These are phyloP conservation scores for Ambrosia hybrid DNA, from an alignment of 140 eudicot genomes.

Conservation along the genomic window DNA sequence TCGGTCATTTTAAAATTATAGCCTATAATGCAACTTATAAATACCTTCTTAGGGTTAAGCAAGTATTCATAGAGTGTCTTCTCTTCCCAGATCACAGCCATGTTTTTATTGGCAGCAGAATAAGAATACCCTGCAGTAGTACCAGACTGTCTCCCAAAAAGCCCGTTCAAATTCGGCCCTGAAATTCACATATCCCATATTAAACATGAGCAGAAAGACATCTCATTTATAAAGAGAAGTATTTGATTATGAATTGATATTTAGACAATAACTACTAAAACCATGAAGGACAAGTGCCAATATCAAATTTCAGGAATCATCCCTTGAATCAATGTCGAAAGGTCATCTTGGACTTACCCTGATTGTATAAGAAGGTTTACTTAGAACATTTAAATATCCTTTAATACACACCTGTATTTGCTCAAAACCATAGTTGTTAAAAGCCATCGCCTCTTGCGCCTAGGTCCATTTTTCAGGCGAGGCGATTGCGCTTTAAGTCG, in stretches of 20 bases:
- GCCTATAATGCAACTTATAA: neutral
- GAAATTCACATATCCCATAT: slow-evolving; percentile 10
- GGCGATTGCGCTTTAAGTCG: no score
- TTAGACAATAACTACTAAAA: neutral
- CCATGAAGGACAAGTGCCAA: neutral
- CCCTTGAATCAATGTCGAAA: no score
- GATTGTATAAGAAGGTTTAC: neutral
- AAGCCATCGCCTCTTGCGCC: no score
- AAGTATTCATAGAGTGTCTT: slow-evolving; percentile 76
- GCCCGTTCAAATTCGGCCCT: slow-evolving; percentile 97
- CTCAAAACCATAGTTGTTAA: no score
- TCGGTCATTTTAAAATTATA: neutral
- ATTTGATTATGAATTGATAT: neutral
- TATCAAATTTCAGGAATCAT: neutral
- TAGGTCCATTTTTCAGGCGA: no score
- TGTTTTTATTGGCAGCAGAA: slow-evolving; percentile 80
- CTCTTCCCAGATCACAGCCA: slow-evolving; percentile 81
- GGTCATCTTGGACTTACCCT: neutral
- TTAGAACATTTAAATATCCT: neutral
- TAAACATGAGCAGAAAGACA: neutral
- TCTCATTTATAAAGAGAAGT: neutral
- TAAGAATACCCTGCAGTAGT: slow-evolving; percentile 87
- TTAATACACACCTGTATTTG: no score
- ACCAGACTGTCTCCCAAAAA: slow-evolving; percentile 88
- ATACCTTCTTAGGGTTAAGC: slow-evolving; percentile 93